Percentiles rank a stretch among this genome's conserved stretches.
Conservation (phyloP, 164 flowering plant genomes). For the Vitis labrusca region DNA sequence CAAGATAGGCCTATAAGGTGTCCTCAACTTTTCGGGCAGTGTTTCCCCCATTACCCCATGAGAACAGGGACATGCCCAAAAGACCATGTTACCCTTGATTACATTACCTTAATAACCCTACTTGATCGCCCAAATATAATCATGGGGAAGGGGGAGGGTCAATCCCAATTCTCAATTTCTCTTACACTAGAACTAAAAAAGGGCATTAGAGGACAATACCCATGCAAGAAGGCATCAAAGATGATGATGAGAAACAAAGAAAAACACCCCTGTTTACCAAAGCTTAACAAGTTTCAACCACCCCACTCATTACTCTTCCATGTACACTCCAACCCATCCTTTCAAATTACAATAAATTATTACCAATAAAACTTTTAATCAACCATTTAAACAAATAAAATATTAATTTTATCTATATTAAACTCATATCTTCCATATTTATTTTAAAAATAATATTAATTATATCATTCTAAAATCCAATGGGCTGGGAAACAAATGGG, state of each 20-base stretch:
- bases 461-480: no score
- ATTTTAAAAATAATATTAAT: no score
- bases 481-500: no score
- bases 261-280: constrained; percentile 9
- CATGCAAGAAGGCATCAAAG: neutral
- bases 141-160: neutral
- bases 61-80: neutral
- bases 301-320: constrained; percentile 12
- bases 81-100: neutral
- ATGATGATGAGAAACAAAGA: neutral
- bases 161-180: no score
- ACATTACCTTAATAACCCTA: neutral
- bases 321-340: no score
- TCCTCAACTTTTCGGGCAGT: neutral
- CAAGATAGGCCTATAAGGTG: neutral
- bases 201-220: no score
- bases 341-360: no score
- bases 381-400: no score
- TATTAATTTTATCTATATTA: no score
- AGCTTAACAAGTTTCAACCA: constrained; percentile 14
- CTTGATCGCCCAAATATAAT: neutral
- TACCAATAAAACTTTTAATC: no score
- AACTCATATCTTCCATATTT: no score
- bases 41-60: neutral
- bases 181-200: neutral